A percentile compares a stretch with the other conserved stretches of the same genome.
Conservation (phyloP, 305 asterid species). For the Salvia sclarea region DNA sequence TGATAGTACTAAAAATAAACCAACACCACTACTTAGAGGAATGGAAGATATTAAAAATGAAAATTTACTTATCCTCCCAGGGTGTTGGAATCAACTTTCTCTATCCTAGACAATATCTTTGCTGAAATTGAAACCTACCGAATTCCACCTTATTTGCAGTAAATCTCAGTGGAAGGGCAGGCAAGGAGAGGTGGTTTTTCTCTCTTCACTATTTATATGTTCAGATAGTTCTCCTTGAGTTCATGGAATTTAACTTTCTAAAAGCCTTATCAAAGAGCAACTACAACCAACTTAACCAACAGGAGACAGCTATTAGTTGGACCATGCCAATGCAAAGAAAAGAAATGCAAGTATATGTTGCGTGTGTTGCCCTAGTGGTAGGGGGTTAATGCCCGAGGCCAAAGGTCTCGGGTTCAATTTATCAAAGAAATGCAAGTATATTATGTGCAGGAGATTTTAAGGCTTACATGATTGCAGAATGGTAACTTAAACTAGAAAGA, state of each 20-base stretch:
- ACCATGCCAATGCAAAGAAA: constrained; percentile 2
- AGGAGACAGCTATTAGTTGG: not conserved
- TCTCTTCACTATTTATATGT: not conserved
- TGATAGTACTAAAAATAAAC: not conserved
- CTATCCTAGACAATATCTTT: not conserved
- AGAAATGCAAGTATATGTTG: not conserved
- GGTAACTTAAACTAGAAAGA: not conserved
- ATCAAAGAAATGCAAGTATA: too few relatives aligned
- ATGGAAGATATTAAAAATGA: not conserved
- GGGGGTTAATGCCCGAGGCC: too few relatives aligned
- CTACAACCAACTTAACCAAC: constrained; percentile 17
- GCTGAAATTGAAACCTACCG: not conserved
- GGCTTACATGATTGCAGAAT: constrained; percentile 5
- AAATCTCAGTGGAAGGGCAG: not conserved
- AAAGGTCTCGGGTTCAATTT: too few relatives aligned
- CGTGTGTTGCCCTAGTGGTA: too few relatives aligned
- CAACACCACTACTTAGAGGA: not conserved
- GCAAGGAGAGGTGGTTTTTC: not conserved
- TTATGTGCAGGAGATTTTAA: not conserved
- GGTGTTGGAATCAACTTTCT: not conserved
- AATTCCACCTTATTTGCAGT: constrained; percentile 1
- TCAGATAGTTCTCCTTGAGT: constrained; percentile 1
- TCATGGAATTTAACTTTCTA: not conserved
- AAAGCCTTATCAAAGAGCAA: constrained; percentile 6
- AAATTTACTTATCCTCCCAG: not conserved